These are phyloP conservation scores for Hibiscus mutabilis DNA, from an alignment of 345 rosid genomes.

Conservation along the genomic window DNA sequence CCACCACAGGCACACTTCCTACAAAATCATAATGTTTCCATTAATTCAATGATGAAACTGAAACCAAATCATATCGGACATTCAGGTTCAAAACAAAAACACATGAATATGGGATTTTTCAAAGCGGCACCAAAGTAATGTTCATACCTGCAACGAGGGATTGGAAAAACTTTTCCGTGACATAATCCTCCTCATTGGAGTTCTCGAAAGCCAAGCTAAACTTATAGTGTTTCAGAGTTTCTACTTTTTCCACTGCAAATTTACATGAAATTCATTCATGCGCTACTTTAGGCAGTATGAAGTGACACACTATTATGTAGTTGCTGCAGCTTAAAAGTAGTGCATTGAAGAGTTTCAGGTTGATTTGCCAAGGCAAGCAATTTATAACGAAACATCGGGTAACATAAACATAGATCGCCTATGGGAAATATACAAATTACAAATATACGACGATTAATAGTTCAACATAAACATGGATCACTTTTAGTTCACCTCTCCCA, in stretches of 20 bases:
- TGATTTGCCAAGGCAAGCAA: neutral
- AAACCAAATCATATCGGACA: neutral
- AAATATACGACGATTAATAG: neutral
- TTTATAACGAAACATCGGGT: neutral
- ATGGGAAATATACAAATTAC: neutral
- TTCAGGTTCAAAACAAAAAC: neutral
- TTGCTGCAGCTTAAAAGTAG: neutral
- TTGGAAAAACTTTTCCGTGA: slow-evolving; percentile 90
- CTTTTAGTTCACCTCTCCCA: slow-evolving; percentile 45
- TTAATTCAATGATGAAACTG: neutral
- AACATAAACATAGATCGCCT: neutral
- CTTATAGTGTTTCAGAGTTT: slow-evolving; percentile 74
- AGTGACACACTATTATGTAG: neutral
- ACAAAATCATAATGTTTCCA: slow-evolving; percentile 2
- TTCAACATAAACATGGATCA: neutral
- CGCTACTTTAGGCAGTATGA: neutral
- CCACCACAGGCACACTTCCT: slow-evolving; percentile 88
- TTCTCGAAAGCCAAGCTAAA: slow-evolving; percentile 98
- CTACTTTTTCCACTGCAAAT: slow-evolving; percentile 76
- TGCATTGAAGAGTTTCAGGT: neutral
- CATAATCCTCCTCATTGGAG: slow-evolving; percentile 87
- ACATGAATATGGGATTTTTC: neutral
- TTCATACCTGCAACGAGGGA: slow-evolving; percentile 84
- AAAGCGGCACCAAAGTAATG: neutral
- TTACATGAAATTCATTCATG: slow-evolving; percentile 6